These are phyloP conservation scores for Zasmidium citrigriseum DNA, from an alignment of 2,329 filamentous ascomycete genomes.

Conservation along the genomic window DNA sequence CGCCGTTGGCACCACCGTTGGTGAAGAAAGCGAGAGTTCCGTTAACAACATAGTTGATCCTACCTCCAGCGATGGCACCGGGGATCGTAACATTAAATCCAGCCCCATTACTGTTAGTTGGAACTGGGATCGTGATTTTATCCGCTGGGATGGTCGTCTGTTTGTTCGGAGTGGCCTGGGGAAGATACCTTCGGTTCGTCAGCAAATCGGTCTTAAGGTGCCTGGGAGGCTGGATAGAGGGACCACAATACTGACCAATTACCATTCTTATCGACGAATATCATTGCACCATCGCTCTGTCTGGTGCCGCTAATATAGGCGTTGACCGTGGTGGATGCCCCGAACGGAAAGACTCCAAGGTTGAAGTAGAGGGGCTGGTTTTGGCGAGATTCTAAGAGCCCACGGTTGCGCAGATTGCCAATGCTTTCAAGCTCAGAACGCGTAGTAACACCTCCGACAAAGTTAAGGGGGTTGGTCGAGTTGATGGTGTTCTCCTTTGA, in stretches of 20 bases:
- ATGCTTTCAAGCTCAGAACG: not conserved
- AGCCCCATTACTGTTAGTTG: not conserved
- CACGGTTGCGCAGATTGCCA: not conserved
- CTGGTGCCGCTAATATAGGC: not conserved
- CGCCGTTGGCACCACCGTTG: not conserved
- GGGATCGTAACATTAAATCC: not conserved
- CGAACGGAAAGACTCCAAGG: not conserved
- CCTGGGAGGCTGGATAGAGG: too few relatives aligned
- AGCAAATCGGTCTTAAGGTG: too few relatives aligned
- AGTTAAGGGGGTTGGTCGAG: not conserved
- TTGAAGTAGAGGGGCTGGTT: not conserved
- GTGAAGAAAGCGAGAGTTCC: not conserved
- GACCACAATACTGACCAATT: not conserved
- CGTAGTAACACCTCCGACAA: not conserved
- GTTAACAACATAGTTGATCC: not conserved
- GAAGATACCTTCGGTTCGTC: not conserved
- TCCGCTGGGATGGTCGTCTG: not conserved
- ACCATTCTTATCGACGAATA: not conserved
- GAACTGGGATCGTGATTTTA: not conserved
- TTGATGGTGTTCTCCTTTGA: not conserved
- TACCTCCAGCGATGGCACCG: not conserved
- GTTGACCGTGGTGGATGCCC: not conserved
- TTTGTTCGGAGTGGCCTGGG: not conserved
- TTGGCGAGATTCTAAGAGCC: not conserved
- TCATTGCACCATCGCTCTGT: not conserved